phyloP scores from a whole-genome alignment of 352 stramenopile species.

The Phytophthora citricola region DNA sequence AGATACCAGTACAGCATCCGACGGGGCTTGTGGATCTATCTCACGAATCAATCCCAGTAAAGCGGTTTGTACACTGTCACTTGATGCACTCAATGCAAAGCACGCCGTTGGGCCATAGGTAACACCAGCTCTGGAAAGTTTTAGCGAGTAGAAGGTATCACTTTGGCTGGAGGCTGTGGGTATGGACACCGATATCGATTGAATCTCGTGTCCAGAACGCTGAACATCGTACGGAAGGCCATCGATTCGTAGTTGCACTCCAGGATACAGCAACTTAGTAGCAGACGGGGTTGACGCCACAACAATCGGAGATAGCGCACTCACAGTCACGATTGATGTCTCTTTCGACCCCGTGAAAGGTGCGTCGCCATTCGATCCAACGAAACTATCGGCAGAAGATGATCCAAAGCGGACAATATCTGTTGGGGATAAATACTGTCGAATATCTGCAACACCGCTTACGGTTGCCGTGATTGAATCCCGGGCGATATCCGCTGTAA shows the following conservation, averaged over 20 bases:
- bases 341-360: conserved; percentile 52
- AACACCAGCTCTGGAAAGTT: conserved; percentile 42
- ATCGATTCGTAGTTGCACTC: conserved; percentile 90
- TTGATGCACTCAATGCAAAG: conserved; percentile 41
- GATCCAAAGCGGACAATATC: conserved; percentile 75
- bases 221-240: conserved; percentile 88
- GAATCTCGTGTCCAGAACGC: conserved; percentile 92
- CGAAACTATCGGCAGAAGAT: conserved; percentile 38
- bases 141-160: conserved; percentile 45
- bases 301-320: conserved; percentile 58
- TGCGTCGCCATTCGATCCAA: conserved; percentile 69
- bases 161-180: conserved; percentile 25
- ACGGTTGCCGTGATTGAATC: conserved; percentile 58
- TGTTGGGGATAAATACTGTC: conserved; percentile 63
- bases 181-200: conserved; percentile 67
- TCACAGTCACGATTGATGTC: conserved; percentile 59
- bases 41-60: conserved; percentile 6
- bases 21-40: conserved; percentile 31
- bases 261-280: conserved; percentile 71
- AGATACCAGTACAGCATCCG: conserved; percentile 60
- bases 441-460: conserved; percentile 59
- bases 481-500: conserved; percentile 56
- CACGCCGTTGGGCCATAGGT: conserved; percentile 39
- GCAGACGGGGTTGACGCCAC: conserved; percentile 31
- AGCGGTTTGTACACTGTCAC: conserved; percentile 4